A percentile compares a stretch with the other conserved stretches of the same genome.
phyloP scores from a whole-genome alignment of 192 early-diverging fungal species.

The Umbelopsis isabellina region DNA sequence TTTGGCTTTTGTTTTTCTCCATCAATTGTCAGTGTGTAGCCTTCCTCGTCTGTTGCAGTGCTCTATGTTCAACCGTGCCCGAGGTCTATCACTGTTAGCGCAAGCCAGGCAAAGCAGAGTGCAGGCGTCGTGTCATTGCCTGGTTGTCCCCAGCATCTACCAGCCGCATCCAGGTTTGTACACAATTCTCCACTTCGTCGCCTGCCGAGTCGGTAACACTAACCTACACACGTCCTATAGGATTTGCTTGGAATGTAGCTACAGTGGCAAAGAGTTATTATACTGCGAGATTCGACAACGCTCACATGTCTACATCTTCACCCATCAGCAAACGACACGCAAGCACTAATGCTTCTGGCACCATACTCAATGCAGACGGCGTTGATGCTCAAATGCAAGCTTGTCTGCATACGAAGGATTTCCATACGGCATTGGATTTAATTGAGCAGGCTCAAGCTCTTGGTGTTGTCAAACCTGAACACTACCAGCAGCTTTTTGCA shows the following conservation, averaged over 20 bases:
- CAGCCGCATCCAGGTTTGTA: not conserved
- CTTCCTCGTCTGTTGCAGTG: no score
- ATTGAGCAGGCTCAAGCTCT: not conserved
- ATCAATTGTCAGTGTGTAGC: no score
- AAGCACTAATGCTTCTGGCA: not conserved
- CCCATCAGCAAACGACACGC: not conserved
- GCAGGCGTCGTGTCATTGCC: not conserved
- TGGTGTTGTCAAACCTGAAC: not conserved
- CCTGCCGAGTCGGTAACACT: not conserved
- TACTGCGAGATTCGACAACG: not conserved
- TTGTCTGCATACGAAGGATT: not conserved
- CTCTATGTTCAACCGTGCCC: conserved; percentile 7
- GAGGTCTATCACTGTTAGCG: not conserved
- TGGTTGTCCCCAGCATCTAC: not conserved
- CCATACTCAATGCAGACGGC: no score
- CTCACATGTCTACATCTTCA: no score
- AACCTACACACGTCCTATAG: no score
- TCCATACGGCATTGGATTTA: not conserved
- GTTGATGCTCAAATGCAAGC: not conserved
- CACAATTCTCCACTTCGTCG: not conserved
- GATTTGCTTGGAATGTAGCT: no score
- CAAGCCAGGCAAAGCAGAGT: not conserved
- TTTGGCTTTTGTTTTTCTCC: no score
- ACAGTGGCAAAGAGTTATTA: not conserved
- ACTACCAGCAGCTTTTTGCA: not conserved